phyloP scores from a whole-genome alignment of 306 rosid species.

The Quercus ilex region DNA sequence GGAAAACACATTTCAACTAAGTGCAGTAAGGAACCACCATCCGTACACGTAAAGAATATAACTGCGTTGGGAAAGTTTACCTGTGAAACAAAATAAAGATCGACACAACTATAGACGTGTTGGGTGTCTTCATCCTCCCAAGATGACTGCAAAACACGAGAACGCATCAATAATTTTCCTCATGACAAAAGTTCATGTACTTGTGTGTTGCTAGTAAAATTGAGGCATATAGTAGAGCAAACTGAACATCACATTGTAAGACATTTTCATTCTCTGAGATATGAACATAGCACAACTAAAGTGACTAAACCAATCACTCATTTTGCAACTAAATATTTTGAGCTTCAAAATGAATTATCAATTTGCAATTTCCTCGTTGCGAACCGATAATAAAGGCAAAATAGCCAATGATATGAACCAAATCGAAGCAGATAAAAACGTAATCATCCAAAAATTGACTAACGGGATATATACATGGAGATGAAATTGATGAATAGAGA shows the following conservation, averaged over 20 bases:
- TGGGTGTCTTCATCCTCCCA: slow-evolving; percentile 68
- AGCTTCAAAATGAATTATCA: background rate
- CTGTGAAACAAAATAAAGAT: slow-evolving; percentile 92
- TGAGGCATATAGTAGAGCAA: background rate
- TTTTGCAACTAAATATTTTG: background rate
- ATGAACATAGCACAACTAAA: no score
- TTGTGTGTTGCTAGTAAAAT: background rate
- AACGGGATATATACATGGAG: background rate
- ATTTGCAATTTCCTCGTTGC: background rate
- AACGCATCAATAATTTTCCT: slow-evolving; percentile 27
- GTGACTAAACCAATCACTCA: no score
- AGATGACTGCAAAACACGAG: slow-evolving; percentile 70
- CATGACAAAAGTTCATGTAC: background rate
- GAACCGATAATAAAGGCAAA: background rate
- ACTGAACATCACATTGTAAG: background rate
- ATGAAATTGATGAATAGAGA: background rate
- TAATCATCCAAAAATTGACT: background rate
- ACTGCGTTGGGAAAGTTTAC: slow-evolving; percentile 27
- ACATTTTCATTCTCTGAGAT: no score
- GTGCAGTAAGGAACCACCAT: background rate
- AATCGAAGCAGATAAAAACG: background rate
- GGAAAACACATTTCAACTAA: background rate
- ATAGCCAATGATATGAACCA: background rate
- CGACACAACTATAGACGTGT: slow-evolving; percentile 67
- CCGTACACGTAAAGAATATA: background rate